Base-by-base conservation (phyloP, 1,139 yeast species). In the Pichia sp. region DNA sequence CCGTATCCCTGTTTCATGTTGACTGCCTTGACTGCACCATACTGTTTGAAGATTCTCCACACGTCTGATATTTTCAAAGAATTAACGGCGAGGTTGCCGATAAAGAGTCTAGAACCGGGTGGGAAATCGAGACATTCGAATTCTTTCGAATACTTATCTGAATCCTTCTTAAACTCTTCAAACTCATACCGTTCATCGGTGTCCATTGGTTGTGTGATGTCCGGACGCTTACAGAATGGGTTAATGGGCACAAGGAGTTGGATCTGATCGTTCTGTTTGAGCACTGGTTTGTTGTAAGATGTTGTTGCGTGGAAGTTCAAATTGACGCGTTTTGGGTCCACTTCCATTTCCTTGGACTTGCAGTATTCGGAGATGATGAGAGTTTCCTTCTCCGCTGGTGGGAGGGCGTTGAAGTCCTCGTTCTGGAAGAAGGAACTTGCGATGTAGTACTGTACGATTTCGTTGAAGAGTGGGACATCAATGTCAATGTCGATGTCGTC, bases 1-100 rank as follows among this genome's bases (percentile, higher is more conserved):
- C 94, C 95, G 59, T 77, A 87, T 1, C 91, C 88, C 20, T 78
- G 77, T 53, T 85, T 86, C 37, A 84, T 66, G 28, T 86, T 71
- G 37, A 87, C 82, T 53, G 86, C 93, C 27, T 75, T 69, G 27
- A 87, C 72, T 30, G 74, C 76, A 14, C 96, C 96, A 53, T 83
- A 83, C 26, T 71, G 72, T 37, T 69, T 45, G 33, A 56, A 56
- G 12, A 85, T 67, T 44, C 91, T 67, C 58, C 76, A 87, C 19
- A 86, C 61, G 44, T 81, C 84, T 42, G 73, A 77, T 48, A 83
- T 83, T 10, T 78, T 65, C 20, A 80, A 68, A 21, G 80, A 71
- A 44, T 79, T 82, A 9, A 82, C 74, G 3, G 95, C 91, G 41
- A 87, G 63, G 53, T 86, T 86, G 33, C 94, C 94, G 40, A 85